A percentile compares a stretch with the other conserved stretches of the same genome.
Conservation (phyloP, 2,329 filamentous ascomycete species). For the Magnaporthales sp. region DNA sequence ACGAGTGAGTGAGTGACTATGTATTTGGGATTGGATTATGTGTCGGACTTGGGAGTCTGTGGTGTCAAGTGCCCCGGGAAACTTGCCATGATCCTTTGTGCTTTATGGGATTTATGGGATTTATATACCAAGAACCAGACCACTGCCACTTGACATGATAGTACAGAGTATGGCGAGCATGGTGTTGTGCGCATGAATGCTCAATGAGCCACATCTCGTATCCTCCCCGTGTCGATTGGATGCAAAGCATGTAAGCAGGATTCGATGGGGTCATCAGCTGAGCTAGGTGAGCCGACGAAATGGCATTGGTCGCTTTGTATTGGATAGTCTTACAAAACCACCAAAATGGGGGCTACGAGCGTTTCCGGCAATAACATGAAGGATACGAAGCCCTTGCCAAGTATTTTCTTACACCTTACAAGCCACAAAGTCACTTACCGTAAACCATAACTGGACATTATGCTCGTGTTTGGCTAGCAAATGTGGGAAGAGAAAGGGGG, state of each 20-base stretch:
- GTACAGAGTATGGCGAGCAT: background rate
- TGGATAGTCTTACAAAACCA: background rate
- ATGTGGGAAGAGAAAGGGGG: background rate
- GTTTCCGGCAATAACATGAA: background rate
- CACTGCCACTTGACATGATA: background rate
- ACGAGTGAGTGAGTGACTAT: background rate
- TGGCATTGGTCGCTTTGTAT: background rate
- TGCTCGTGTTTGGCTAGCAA: background rate
- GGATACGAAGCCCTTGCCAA: background rate
- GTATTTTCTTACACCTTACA: background rate
- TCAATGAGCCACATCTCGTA: background rate
- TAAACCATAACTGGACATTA: background rate
- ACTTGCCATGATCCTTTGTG: background rate
- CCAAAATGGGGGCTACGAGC: background rate
- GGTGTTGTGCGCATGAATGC: background rate
- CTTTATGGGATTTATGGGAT: background rate
- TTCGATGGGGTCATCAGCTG: background rate
- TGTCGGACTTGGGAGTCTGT: too few relatives aligned
- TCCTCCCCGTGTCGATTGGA: background rate
- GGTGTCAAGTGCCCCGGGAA: background rate
- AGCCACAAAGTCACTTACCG: background rate
- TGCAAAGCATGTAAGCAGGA: background rate
- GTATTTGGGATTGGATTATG: too few relatives aligned
- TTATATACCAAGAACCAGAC: background rate
- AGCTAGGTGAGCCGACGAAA: background rate